These are phyloP conservation scores for Bremia lactucae DNA, from an alignment of 352 stramenopile species.

Conservation along the genomic window DNA sequence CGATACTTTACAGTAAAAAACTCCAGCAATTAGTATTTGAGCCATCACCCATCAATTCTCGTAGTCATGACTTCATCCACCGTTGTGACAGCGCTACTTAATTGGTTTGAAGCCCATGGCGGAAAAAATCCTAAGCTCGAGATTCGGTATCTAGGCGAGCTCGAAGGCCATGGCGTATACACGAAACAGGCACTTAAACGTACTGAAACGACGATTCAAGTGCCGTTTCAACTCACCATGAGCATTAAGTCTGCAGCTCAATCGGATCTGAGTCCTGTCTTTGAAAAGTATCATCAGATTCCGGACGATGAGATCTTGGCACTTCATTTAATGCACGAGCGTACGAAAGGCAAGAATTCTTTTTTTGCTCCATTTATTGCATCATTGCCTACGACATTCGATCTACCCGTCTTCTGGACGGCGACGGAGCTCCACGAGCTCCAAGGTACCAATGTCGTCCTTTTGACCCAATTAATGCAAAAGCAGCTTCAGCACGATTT, in stretches of 20 bases:
- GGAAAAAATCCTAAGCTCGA: constrained; percentile 21
- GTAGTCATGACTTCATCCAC: constrained; percentile 22
- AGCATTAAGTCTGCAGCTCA: constrained; percentile 28
- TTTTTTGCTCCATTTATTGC: constrained; percentile 51
- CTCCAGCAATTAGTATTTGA: no score
- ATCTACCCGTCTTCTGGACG: constrained; percentile 49
- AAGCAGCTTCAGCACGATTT: constrained; percentile 47
- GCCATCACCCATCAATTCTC: no score
- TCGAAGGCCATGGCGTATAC: constrained; percentile 43
- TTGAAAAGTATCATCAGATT: constrained; percentile 30
- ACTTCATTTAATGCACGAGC: constrained; percentile 50
- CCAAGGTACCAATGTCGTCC: constrained; percentile 39
- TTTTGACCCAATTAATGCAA: constrained; percentile 56
- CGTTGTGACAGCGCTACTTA: constrained; percentile 22
- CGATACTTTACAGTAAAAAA: no score
- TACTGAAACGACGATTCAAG: constrained; percentile 32
- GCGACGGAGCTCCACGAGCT: constrained; percentile 35
- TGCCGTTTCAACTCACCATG: constrained; percentile 49
- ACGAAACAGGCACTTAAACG: constrained; percentile 22
- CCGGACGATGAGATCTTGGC: constrained; percentile 42
- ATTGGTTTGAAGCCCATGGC: constrained; percentile 29
- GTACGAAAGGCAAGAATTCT: constrained; percentile 27
- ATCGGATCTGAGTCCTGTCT: constrained; percentile 30
- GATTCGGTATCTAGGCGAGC: constrained; percentile 28
- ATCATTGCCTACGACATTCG: constrained; percentile 38